Conservation (phyloP, 2,329 filamentous ascomycete genomes). For the Tympanopsis confertula region DNA sequence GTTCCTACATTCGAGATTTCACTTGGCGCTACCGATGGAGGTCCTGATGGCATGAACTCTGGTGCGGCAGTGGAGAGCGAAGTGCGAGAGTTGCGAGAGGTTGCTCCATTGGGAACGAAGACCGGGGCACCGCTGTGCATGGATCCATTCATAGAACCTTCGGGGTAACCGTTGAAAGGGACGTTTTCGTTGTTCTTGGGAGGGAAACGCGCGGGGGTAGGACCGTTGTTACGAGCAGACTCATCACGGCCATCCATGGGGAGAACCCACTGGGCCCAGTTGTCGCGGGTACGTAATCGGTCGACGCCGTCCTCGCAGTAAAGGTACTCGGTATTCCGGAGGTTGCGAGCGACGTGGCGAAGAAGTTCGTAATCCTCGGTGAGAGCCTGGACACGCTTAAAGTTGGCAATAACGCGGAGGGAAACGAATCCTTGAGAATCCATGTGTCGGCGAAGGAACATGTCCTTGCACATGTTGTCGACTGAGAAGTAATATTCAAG, state of each 20-base stretch:
- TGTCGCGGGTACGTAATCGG: constrained; percentile 61
- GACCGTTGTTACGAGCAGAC: constrained; percentile 63
- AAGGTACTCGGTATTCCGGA: constrained; percentile 62
- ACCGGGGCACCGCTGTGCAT: constrained; percentile 14
- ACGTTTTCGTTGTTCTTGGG: constrained; percentile 17
- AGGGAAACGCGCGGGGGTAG: constrained; percentile 28
- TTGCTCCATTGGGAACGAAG: constrained; percentile 8
- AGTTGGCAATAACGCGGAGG: constrained; percentile 67
- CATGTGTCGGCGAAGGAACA: constrained; percentile 82
- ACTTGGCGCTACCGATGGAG: neutral
- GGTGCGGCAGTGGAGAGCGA: constrained; percentile 44
- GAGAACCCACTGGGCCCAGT: constrained; percentile 73
- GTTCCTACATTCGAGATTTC: constrained; percentile 7
- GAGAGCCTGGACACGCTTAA: constrained; percentile 70
- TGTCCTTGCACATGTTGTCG: constrained; percentile 88
- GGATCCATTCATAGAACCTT: constrained; percentile 14
- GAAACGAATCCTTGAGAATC: constrained; percentile 87
- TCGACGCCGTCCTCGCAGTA: constrained; percentile 68
- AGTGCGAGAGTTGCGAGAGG: constrained; percentile 30
- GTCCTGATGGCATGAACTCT: constrained; percentile 20
- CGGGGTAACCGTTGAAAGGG: constrained; percentile 9
- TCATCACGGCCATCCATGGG: constrained; percentile 60
- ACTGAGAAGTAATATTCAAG: constrained; percentile 93
- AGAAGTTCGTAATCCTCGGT: constrained; percentile 64
- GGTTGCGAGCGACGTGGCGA: constrained; percentile 63